Evolutionary conservation across 2,329 filamentous ascomycete species (phyloP), one percentile per base, ranked within the genome.

Genomic region (Purpureocillium lavendulum): DNA sequence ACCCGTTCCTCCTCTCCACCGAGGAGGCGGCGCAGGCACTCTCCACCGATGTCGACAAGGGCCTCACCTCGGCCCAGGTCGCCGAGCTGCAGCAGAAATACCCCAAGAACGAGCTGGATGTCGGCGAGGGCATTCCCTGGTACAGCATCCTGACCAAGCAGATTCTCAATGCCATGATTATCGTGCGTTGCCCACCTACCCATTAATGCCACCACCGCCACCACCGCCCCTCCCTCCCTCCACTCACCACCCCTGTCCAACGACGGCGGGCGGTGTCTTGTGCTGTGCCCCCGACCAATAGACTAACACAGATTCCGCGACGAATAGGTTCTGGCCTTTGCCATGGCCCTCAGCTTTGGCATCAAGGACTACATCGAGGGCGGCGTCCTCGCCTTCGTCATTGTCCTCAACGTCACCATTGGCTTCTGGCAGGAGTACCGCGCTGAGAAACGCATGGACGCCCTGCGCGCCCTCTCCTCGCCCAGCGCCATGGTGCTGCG

Each of bases 141-240:
- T 68, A 80, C 51, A 88, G 81, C 50, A 85, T 88, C 32, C 64
- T 88, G 35, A 64, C 83, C 42, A 80, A 82, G 50, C 84, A 88
- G 57, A 60, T 87, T 16, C 75, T 80, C 55, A 88, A 88, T 67
- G 83, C 84, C 42, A 87, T 87, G 84, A 83, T 84, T 41, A 61
- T 87, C 51, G 76, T 77, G 61, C 48, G 73, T 64, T 17, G 9
- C 15, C 17, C 13, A 10, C 13, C n/a, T n/a, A n/a, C n/a, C n/a
- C n/a, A n/a, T n/a, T n/a, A n/a, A n/a, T n/a, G n/a, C n/a, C n/a
- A n/a, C n/a, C n/a, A n/a, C n/a, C n/a, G n/a, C n/a, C n/a, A n/a
- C n/a, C n/a, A n/a, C n/a, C n/a, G n/a, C n/a, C n/a, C n/a, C n/a
- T n/a, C n/a, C 7, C n/a, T 12, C 21, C 12, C 29, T 30, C 29